phyloP scores from a whole-genome alignment of 2,329 filamentous ascomycete genomes.

The Acrodontium crateriforme region DNA sequence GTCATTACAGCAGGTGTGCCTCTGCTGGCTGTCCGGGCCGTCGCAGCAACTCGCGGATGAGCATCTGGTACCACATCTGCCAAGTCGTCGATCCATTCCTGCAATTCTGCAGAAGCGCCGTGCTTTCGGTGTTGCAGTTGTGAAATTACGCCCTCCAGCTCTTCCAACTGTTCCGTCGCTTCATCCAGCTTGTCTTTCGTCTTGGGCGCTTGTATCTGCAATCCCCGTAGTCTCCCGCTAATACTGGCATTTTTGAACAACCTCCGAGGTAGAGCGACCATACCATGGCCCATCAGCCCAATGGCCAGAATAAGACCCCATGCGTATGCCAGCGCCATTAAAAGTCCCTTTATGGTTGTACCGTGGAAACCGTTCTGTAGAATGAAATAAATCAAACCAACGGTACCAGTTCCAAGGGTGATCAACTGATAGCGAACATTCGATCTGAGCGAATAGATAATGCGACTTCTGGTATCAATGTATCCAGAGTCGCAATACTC shows the following conservation, averaged over 20 bases:
- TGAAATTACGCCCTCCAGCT: conserved; percentile 65
- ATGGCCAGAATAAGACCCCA: conserved; percentile 88
- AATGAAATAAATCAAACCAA: conserved; percentile 73
- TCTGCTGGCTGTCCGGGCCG: conserved; percentile 16
- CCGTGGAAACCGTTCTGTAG: conserved; percentile 61
- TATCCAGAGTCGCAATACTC: conserved; percentile 94
- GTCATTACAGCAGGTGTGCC: conserved; percentile 65
- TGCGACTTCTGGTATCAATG: conserved; percentile 65
- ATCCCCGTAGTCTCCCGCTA: conserved; percentile 54
- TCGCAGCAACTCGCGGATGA: conserved; percentile 27
- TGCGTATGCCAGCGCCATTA: conserved; percentile 90
- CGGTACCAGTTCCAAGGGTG: conserved; percentile 53
- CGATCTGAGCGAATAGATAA: conserved; percentile 70
- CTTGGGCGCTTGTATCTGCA: conserved; percentile 68
- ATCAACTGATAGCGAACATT: conserved; percentile 85
- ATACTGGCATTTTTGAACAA: conserved; percentile 70
- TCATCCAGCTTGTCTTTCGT: conserved; percentile 82
- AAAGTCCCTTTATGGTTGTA: conserved; percentile 61
- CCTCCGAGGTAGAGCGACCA: conserved; percentile 76
- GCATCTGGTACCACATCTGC: conserved; percentile 61
- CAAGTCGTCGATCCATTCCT: conserved; percentile 93
- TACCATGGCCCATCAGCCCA: conserved; percentile 92
- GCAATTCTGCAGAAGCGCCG: conserved; percentile 59
- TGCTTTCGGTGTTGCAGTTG: conserved; percentile 71
- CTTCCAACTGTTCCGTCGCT: conserved; percentile 62